Evolutionary conservation across 306 rosid species (phyloP).

Genomic region (Lagenaria siceraria): DNA sequence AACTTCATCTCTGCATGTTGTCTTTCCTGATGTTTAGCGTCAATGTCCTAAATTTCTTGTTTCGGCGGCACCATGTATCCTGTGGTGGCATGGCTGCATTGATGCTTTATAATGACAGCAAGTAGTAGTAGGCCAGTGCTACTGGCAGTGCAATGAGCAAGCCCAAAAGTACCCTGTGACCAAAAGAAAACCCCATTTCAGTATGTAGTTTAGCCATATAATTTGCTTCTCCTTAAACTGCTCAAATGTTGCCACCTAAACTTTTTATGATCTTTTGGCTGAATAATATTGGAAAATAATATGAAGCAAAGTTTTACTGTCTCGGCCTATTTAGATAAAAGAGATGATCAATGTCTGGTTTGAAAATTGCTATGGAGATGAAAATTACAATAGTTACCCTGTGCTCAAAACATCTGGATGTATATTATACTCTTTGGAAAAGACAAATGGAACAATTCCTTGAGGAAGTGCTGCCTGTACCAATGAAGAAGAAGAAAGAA

Average conservation of each 20-base stretch:
- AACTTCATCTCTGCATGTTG: not conserved
- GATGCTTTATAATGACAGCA: constrained; percentile 41
- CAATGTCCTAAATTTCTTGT: not conserved
- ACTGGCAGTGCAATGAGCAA: constrained; percentile 83
- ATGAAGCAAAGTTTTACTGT: not conserved
- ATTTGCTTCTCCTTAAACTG: not conserved
- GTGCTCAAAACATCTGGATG: constrained; percentile 77
- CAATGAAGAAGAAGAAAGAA: not conserved
- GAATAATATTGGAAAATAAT: not conserved
- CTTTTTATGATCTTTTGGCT: not conserved
- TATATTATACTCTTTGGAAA: constrained; percentile 77
- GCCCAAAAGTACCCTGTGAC: constrained; percentile 74
- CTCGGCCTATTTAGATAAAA: not conserved
- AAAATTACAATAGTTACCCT: constrained; percentile 36
- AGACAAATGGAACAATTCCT: constrained; percentile 94
- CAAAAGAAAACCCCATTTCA: constrained; percentile 20
- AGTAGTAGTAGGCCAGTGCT: constrained; percentile 59
- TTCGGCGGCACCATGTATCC: not conserved
- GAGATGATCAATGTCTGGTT: not conserved
- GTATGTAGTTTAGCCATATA: not conserved
- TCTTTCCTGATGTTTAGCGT: not conserved
- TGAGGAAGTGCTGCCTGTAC: constrained; percentile 92
- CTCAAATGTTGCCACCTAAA: not conserved
- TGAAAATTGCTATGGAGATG: not conserved
- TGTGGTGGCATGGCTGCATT: not conserved